Evolutionary conservation across 148 eudicot species (phyloP), one percentile per base, ranked within the genome.

Genomic region (Selenicereus undatus): DNA sequence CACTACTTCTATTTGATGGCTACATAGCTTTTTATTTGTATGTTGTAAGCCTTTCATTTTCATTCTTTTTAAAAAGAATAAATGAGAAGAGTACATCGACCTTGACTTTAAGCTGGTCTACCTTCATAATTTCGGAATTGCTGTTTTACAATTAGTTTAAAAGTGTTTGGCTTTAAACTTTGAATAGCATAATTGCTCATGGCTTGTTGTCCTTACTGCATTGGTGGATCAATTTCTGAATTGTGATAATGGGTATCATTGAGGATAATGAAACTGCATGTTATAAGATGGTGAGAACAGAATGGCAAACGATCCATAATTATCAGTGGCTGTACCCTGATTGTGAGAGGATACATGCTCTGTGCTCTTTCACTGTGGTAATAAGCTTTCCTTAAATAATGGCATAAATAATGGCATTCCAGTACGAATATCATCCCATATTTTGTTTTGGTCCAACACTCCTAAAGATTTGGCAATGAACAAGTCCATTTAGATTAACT

Each of bases 61-160:
- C 30, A 75, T 11, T 65, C 71, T 48, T 48, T 48, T 48, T 48
- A 10, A 69, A 21, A 36, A 54, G 43, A 54, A 76, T 32, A 26
- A n/a, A 45, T 74, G 32, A 35, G n/a, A n/a, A n/a, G n/a, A n/a
- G n/a, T n/a, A 35, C 74, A 52, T 76, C 70, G 80, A 76, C 84
- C 69, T 82, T 82, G 84, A 82, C 84, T 42, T 76, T 79, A 73
- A 79, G 81, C 56, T 80, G 6, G 20, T 5, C 29, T 58, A 20
- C 45, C 24, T 71, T 84, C 72, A 45, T 78, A 73, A 75, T 45
- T 42, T 58, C 14, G 26, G 29, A 78, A 29, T 10, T 66, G 51
- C 7, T 83, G 76, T 76, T 76, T 10, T 80, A n/a, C 43, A 42
- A 14, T 68, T 83, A 54, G 75, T 79, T 39, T 75, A 70, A 52